Conservation (phyloP, 2,329 filamentous ascomycete species). For the Fusarium nisikadoi region DNA sequence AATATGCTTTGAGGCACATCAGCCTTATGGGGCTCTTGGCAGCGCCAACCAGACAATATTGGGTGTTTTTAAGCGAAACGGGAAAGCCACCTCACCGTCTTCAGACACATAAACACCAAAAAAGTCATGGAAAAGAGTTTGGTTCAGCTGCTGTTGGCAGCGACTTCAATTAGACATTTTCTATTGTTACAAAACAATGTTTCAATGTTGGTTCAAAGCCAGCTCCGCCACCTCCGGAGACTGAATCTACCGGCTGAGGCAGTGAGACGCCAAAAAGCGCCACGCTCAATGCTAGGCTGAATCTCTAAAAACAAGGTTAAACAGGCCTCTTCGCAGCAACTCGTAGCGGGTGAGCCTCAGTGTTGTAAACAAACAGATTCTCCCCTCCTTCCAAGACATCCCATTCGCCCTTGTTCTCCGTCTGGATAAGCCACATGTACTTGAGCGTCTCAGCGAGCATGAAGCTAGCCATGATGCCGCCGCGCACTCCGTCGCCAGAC, state of each 20-base stretch:
- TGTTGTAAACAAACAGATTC: constrained; percentile 60
- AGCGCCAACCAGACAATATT: not conserved
- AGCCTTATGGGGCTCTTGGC: constrained; percentile 9
- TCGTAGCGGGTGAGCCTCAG: constrained; percentile 63
- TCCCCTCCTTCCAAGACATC: constrained; percentile 51
- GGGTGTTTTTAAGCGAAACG: not conserved
- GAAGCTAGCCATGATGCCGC: constrained; percentile 75
- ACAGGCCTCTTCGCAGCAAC: constrained; percentile 4
- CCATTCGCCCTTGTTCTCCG: constrained; percentile 58
- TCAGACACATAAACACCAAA: not conserved
- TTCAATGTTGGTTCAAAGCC: no score
- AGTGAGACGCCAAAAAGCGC: not conserved
- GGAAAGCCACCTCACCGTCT: not conserved
- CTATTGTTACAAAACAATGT: not conserved
- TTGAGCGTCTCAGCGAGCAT: constrained; percentile 87
- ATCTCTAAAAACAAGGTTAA: constrained; percentile 26
- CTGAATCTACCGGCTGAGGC: not conserved
- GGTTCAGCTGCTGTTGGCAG: not conserved
- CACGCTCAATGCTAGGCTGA: constrained; percentile 1
- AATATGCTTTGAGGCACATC: not conserved
- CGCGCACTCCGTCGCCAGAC: constrained; percentile 66
- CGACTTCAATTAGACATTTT: not conserved
- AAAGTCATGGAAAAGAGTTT: not conserved
- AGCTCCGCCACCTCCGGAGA: not conserved
- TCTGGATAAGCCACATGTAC: constrained; percentile 66